phyloP scores from a whole-genome alignment of 1,284 basidiomycete species.

The Meripilus lineatus region DNA sequence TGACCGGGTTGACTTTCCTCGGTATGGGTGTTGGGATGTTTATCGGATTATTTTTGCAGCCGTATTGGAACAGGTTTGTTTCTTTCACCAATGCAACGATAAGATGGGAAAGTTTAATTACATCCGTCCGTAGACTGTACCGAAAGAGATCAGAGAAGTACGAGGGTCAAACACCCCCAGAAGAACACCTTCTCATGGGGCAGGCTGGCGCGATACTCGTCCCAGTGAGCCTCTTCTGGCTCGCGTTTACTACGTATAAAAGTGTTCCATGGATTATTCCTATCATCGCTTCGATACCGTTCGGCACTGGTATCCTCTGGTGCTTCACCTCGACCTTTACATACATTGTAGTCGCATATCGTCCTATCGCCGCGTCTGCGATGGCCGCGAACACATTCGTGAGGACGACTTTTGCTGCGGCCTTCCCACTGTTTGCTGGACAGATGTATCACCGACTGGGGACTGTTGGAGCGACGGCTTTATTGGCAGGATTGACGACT shows the following conservation, averaged over 20 bases:
- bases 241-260: constrained; percentile 69
- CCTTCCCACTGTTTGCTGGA: constrained; percentile 66
- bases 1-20: constrained; percentile 63
- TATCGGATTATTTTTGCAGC: constrained; percentile 48
- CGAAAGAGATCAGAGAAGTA: constrained; percentile 26
- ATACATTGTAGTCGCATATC: constrained; percentile 67
- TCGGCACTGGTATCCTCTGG: constrained; percentile 55
- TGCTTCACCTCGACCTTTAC: constrained; percentile 70
- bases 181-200: constrained; percentile 63
- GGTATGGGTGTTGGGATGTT: constrained; percentile 72
- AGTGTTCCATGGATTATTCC: constrained; percentile 71
- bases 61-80: constrained; percentile 58
- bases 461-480: constrained; percentile 69
- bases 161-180: constrained; percentile 58
- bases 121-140: constrained; percentile 21
- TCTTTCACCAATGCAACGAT: background rate
- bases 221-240: constrained; percentile 64
- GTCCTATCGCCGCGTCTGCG: constrained; percentile 73
- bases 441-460: constrained; percentile 58
- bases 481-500: constrained; percentile 70
- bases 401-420: constrained; percentile 63
- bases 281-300: constrained; percentile 59
- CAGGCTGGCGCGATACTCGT: constrained; percentile 65
- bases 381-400: constrained; percentile 72
- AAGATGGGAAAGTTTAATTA: background rate